Conservation (phyloP, 2,329 filamentous ascomycete genomes). For the Ceratocystis harringtonii region DNA sequence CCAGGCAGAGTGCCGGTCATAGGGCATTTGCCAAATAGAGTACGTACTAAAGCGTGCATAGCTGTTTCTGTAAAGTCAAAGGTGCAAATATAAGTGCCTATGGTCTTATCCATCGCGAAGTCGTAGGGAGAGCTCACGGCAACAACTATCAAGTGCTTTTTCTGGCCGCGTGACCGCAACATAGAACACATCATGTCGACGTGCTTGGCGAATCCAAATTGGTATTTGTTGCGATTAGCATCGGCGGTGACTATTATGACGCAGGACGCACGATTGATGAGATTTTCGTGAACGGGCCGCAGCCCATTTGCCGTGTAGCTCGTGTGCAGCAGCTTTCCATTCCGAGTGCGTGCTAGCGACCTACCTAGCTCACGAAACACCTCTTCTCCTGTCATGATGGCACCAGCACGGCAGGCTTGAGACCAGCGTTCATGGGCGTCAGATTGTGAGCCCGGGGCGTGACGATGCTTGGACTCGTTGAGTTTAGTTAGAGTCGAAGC, state of each 20-base stretch:
- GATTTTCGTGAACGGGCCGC: constrained; percentile 78
- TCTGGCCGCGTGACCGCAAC: constrained; percentile 58
- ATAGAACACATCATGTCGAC: constrained; percentile 90
- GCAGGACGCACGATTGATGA: constrained; percentile 75
- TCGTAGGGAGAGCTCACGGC: constrained; percentile 93
- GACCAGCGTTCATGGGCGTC: constrained; percentile 13
- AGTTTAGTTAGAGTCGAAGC: constrained; percentile 59
- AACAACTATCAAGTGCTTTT: constrained; percentile 81
- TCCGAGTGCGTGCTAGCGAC: constrained; percentile 70
- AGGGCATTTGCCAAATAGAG: constrained; percentile 60
- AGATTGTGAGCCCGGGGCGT: neutral
- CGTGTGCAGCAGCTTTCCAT: constrained; percentile 77
- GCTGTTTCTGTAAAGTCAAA: constrained; percentile 94
- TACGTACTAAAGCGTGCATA: constrained; percentile 67
- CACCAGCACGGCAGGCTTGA: constrained; percentile 26
- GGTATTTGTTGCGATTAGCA: constrained; percentile 84
- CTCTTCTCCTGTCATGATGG: constrained; percentile 79
- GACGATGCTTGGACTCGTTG: constrained; percentile 24
- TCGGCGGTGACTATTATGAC: constrained; percentile 88
- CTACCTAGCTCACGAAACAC: constrained; percentile 83
- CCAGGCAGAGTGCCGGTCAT: constrained; percentile 49
- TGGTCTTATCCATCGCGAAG: constrained; percentile 81
- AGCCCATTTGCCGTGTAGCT: constrained; percentile 92
- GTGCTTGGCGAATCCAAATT: constrained; percentile 89
- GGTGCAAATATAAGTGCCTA: constrained; percentile 86